These are phyloP conservation scores for Boletellus deceptivus DNA, from an alignment of 1,284 basidiomycete genomes.

Conservation along the genomic window DNA sequence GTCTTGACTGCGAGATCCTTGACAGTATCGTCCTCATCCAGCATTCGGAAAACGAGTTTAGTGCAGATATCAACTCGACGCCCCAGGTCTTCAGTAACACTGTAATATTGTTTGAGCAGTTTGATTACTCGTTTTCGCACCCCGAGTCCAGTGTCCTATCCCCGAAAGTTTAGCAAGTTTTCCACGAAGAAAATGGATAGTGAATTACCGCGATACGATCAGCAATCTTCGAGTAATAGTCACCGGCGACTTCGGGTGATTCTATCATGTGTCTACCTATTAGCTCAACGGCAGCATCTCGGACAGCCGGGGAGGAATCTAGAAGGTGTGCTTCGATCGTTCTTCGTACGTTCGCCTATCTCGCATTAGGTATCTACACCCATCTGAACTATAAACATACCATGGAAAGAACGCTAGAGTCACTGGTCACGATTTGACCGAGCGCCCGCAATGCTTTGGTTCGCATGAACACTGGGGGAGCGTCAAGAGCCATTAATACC, in stretches of 20 bases:
- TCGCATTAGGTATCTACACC: slow-evolving; percentile 6
- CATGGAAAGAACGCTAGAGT: slow-evolving; percentile 76
- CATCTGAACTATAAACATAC: slow-evolving; percentile 37
- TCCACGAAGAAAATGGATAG: background rate
- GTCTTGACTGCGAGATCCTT: slow-evolving; percentile 89
- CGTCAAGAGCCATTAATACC: slow-evolving; percentile 75
- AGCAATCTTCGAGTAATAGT: slow-evolving; percentile 85
- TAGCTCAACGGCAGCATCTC: slow-evolving; percentile 93
- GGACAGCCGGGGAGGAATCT: slow-evolving; percentile 89
- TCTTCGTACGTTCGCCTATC: slow-evolving; percentile 67
- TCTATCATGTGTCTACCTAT: slow-evolving; percentile 94
- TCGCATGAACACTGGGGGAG: slow-evolving; percentile 80
- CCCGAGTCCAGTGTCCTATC: slow-evolving; percentile 84
- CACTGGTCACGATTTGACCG: slow-evolving; percentile 81
- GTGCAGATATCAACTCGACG: slow-evolving; percentile 80
- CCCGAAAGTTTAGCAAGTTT: background rate
- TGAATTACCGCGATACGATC: slow-evolving; percentile 79
- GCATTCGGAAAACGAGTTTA: slow-evolving; percentile 78
- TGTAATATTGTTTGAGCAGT: slow-evolving; percentile 82
- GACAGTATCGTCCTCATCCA: slow-evolving; percentile 92
- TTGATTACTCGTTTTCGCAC: slow-evolving; percentile 97
- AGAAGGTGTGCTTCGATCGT: slow-evolving; percentile 87
- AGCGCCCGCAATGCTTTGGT: slow-evolving; percentile 88
- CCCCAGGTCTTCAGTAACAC: slow-evolving; percentile 53
- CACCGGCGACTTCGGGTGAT: slow-evolving; percentile 76